Base-by-base conservation (phyloP, 2,329 filamentous ascomycete genomes). In the Rasamsonia emersonii region DNA sequence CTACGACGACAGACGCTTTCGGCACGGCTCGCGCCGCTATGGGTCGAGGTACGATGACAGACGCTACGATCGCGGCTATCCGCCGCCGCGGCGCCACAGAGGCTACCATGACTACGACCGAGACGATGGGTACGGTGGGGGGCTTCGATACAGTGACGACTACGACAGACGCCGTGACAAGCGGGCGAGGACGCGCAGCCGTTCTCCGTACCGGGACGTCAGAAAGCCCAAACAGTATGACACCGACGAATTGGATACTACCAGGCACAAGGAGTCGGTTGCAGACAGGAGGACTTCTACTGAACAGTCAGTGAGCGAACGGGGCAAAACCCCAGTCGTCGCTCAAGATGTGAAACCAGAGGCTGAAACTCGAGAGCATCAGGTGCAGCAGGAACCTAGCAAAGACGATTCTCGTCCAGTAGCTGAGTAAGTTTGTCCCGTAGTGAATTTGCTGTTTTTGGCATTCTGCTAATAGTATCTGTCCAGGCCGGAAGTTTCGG, bases 361-460 rank as follows among this genome's bases (percentile, higher is more conserved):
- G 68, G 69, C 77, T 82, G 80, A 84, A 77, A 67, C 62, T 72
- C 65, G 64, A 61, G 66, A 75, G 73, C 72, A 70, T 63, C 67
- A 67, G 66, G 66, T 70, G 58, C 61, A 63, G 49, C 59, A 65
- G 57, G 61, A 59, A 64, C 61, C 62, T 56, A 53, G 50, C 41
- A 43, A 44, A 45, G 53, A 56, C 46, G 44, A 40, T 34, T 37
- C 51, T 37, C 43, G 41, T 45, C 40, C 46, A 30, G 48, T 52
- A 45, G 57, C 58, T 50, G 59, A 55, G 61, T 66, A 62, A 55
- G 67, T 64, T 50, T 43, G 33, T 34, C n/a, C n/a, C n/a, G n/a
- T n/a, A n/a, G n/a, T n/a, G n/a, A n/a, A n/a, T n/a, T n/a, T n/a
- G n/a, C n/a, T n/a, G n/a, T n/a, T 18, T 24, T 24, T 24, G 14